These are phyloP conservation scores for Gossypium turneri DNA, from an alignment of 345 rosid species.

Conservation along the genomic window DNA sequence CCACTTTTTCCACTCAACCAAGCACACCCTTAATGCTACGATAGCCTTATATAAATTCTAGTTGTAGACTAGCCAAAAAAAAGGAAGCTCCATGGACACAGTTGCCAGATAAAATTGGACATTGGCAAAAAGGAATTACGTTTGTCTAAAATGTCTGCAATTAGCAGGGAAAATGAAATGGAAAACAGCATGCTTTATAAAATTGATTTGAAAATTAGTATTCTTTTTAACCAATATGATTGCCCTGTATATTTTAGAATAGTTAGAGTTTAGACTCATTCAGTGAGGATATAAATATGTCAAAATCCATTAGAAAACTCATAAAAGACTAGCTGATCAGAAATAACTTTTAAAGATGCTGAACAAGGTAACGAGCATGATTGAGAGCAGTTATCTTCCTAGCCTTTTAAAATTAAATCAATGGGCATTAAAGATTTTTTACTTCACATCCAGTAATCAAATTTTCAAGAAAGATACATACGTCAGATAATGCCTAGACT, in stretches of 20 bases:
- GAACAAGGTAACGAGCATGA: neutral
- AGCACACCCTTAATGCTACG: neutral
- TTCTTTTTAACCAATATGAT: neutral
- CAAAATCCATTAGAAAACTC: neutral
- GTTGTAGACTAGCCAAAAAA: neutral
- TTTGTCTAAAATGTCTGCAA: neutral
- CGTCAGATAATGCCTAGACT: constrained; percentile 50
- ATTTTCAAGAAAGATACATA: constrained; percentile 27
- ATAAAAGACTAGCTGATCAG: neutral
- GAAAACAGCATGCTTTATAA: neutral
- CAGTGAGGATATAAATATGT: neutral
- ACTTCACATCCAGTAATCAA: constrained; percentile 6
- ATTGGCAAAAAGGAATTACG: neutral
- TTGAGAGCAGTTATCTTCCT: neutral
- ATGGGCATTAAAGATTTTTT: neutral
- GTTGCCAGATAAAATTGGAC: neutral
- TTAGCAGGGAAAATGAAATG: neutral
- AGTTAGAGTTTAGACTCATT: neutral
- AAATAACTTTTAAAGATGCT: neutral
- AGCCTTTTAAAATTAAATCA: neutral
- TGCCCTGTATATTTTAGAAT: neutral
- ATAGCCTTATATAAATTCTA: neutral
- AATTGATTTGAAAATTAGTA: neutral
- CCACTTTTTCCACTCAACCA: too few species aligned
- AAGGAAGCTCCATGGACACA: neutral